phyloP scores from a whole-genome alignment of 352 stramenopile genomes.

The Phytophthora sansomeana region DNA sequence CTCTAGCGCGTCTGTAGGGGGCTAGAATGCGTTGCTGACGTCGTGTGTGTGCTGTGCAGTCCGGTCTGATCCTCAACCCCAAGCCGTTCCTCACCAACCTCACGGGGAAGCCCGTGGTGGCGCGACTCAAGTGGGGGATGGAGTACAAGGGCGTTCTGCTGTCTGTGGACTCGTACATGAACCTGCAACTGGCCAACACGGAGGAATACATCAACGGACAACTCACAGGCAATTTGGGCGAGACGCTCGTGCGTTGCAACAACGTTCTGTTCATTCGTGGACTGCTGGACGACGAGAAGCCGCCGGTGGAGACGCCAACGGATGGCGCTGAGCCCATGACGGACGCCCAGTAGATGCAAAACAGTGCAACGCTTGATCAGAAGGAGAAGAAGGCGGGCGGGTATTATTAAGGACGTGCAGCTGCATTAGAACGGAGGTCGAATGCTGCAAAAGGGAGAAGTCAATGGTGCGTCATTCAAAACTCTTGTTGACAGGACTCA shows the following conservation, averaged over 20 bases:
- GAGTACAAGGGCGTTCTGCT: slow-evolving; percentile 97
- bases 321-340: slow-evolving; percentile 53
- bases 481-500: slow-evolving; percentile 21
- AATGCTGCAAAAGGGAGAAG: slow-evolving; percentile 3
- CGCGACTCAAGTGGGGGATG: slow-evolving; percentile 99
- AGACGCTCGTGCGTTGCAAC: slow-evolving; percentile 99
- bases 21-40: background rate
- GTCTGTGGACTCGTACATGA: slow-evolving; percentile 99
- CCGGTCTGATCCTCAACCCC: slow-evolving; percentile 93
- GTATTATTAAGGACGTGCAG: slow-evolving; percentile 27
- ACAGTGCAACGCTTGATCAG: slow-evolving; percentile 3
- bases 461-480: slow-evolving; percentile 20
- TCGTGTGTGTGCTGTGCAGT: slow-evolving; percentile 47
- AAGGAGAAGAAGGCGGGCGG: background rate
- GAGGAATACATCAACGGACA: slow-evolving; percentile 99
- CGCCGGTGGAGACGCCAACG: slow-evolving; percentile 41
- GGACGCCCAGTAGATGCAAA: slow-evolving; percentile 32
- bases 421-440: slow-evolving; percentile 10
- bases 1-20: background rate
- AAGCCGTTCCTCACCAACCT: slow-evolving; percentile 96
- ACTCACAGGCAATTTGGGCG: slow-evolving; percentile 96
- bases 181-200: slow-evolving; percentile 97
- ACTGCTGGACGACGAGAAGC: slow-evolving; percentile 80
- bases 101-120: slow-evolving; percentile 95
- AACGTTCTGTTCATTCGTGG: slow-evolving; percentile 98